Percentiles rank a stretch among this genome's conserved stretches.
Evolutionary conservation across 441 rosid species (phyloP).

Genomic region (Syzygium syzygioides): DNA sequence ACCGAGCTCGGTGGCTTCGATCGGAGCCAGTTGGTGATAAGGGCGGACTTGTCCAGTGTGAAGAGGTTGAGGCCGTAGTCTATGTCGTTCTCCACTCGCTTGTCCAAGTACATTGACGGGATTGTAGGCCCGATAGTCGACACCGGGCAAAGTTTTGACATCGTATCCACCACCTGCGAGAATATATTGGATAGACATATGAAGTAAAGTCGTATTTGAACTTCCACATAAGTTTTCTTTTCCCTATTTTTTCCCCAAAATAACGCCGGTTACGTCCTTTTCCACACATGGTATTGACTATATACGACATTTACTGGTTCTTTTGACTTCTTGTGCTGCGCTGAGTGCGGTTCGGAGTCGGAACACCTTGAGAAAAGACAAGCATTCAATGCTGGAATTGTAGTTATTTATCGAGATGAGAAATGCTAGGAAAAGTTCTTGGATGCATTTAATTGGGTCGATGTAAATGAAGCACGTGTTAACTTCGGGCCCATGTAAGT

Average conservation of each 20-base stretch:
- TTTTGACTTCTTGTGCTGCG: background rate
- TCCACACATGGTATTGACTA: background rate
- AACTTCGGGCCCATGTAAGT: background rate
- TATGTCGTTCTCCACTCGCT: background rate
- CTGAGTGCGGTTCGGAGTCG: background rate
- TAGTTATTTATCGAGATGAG: background rate
- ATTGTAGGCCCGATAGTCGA: background rate
- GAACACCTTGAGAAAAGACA: background rate
- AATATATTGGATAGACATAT: background rate
- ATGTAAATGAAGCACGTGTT: background rate
- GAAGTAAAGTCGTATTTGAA: background rate
- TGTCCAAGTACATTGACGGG: background rate
- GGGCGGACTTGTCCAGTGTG: background rate
- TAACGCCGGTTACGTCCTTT: background rate
- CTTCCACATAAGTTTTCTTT: background rate
- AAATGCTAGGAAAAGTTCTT: background rate
- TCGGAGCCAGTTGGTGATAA: conserved; percentile 27
- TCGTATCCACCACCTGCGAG: background rate
- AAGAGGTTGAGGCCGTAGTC: conserved; percentile 1
- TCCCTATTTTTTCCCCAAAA: background rate
- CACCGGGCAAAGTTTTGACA: background rate
- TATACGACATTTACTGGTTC: background rate
- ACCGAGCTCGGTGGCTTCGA: conserved; percentile 30
- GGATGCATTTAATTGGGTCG: background rate
- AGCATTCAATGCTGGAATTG: background rate